Evolutionary conservation across 2,329 filamentous ascomycete species (phyloP).

Genomic region (Drechslera avenae): DNA sequence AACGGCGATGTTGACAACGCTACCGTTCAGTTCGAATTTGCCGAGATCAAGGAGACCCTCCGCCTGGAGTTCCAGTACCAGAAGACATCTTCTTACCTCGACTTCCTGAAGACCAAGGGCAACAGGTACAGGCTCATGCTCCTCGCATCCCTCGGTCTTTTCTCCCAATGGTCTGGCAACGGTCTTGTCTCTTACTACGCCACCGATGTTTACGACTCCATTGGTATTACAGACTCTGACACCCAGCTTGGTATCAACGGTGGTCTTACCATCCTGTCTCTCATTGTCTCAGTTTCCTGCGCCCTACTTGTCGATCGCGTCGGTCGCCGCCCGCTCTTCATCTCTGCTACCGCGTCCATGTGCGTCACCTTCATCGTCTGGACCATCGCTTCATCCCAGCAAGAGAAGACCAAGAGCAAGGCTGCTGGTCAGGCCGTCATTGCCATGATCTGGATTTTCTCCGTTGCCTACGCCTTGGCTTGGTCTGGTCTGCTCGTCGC

Average conservation of each 20-base stretch:
- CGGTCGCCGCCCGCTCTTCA: conserved; percentile 49
- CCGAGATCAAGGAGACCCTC: conserved; percentile 69
- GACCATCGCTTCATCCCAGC: conserved; percentile 55
- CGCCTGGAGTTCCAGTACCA: conserved; percentile 60
- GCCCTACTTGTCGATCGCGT: conserved; percentile 62
- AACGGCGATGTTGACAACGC: conserved; percentile 63
- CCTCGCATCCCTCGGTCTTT: conserved; percentile 66
- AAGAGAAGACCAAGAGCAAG: conserved; percentile 52
- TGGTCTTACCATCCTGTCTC: conserved; percentile 64
- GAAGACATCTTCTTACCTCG: conserved; percentile 60
- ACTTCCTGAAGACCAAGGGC: conserved; percentile 66
- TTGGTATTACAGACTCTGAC: conserved; percentile 60
- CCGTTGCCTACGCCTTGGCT: conserved; percentile 60
- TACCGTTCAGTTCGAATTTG: conserved; percentile 69
- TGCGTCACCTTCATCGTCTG: conserved; percentile 43
- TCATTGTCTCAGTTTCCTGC: conserved; percentile 62
- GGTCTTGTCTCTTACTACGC: conserved; percentile 71
- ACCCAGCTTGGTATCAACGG: conserved; percentile 52
- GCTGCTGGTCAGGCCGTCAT: conserved; percentile 55
- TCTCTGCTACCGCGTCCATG: conserved; percentile 44
- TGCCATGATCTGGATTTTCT: conserved; percentile 58
- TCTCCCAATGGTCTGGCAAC: conserved; percentile 72
- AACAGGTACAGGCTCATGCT: conserved; percentile 69
- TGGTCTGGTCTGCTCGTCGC: conserved; percentile 64
- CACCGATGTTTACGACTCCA: conserved; percentile 64